Base-by-base conservation (phyloP, 106 monocot genomes). In the Apostasia shenzhenica region DNA sequence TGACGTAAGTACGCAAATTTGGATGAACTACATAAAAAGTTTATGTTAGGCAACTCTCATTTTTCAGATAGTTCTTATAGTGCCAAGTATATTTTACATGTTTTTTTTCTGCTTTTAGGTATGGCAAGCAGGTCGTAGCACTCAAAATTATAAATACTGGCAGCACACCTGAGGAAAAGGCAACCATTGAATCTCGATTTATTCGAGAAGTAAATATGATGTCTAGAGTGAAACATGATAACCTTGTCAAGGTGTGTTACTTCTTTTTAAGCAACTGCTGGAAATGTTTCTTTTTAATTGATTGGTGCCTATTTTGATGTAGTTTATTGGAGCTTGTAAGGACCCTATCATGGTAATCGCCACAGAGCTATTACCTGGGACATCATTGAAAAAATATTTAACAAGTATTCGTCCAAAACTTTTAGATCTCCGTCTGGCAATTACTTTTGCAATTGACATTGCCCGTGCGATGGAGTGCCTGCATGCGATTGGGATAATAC, bases 241-340 rank as follows among this genome's bases (percentile, higher is more conserved):
- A 99, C 69, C 92, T 99, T 73, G 92, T 99, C 5, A 89, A 99
- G 92, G 97, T 99, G 69, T 50, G 51, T 73, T 70, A 48, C 73
- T 47, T 73, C 50, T 51, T 69, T 43, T 4, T 45, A 56, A 39
- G 39, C 44, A 67, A 51, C 1, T 41, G n/a, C 2, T 5, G 54
- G 54, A 10, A 37, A 54, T 42, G 11, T 45, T 45, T 64, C 26
- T 5, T 54, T 45, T 55, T 14, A 53, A 40, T 53, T 54, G 41
- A 73, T n/a, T 54, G 10, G 41, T 11, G 39, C 4, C 26, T 55
- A 26, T 1, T 45, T 59, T 70, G 41, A 47, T 84, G 68, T 70
- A 99, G 97, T 99, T 99, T 60, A 82, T 99, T 87, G 97, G 97
- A 80, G 97, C 97, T 69, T 99, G 97, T 79, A 89, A 92, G 83